Conservation (phyloP, 371 early-diverging fungal genomes). For the Parasitella parasitica region DNA sequence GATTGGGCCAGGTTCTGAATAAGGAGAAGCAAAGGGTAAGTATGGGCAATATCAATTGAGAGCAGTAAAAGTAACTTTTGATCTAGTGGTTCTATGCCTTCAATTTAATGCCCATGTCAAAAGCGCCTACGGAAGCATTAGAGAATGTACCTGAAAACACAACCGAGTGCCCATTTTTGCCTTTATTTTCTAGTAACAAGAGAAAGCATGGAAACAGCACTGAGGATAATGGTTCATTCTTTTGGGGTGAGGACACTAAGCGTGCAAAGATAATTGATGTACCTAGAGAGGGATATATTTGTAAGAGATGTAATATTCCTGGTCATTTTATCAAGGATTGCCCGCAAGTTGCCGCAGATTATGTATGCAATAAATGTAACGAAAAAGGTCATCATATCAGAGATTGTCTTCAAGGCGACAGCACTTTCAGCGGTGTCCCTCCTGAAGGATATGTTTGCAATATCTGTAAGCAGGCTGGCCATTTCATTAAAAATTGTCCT, state of each 20-base stretch:
- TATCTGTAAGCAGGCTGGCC: conserved; percentile 58
- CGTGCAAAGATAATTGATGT: conserved; percentile 21
- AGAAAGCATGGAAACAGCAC: conserved; percentile 31
- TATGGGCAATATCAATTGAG: background rate
- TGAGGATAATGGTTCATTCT: conserved; percentile 29
- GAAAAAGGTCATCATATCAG: conserved; percentile 62
- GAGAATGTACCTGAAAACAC: conserved; percentile 49
- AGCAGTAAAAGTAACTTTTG: background rate
- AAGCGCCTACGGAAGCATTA: conserved; percentile 38
- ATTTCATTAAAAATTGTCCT: conserved; percentile 68
- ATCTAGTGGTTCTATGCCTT: conserved; percentile 93
- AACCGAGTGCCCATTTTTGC: conserved; percentile 65
- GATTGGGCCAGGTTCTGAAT: conserved; percentile 72
- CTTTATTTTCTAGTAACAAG: conserved; percentile 29
- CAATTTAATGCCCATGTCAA: conserved; percentile 71
- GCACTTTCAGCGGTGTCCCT: conserved; percentile 6
- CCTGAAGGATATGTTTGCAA: conserved; percentile 55
- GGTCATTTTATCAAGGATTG: conserved; percentile 70
- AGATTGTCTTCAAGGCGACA: conserved; percentile 57
- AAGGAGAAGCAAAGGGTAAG: conserved; percentile 58
- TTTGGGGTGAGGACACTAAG: conserved; percentile 39
- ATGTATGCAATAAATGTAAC: conserved; percentile 59
- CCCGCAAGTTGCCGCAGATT: conserved; percentile 49
- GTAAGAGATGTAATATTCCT: conserved; percentile 52
- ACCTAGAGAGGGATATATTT: conserved; percentile 49